A percentile compares a stretch with the other conserved stretches of the same genome.
Conservation (phyloP, 805 yeast species). For the Ogataea neopini region DNA sequence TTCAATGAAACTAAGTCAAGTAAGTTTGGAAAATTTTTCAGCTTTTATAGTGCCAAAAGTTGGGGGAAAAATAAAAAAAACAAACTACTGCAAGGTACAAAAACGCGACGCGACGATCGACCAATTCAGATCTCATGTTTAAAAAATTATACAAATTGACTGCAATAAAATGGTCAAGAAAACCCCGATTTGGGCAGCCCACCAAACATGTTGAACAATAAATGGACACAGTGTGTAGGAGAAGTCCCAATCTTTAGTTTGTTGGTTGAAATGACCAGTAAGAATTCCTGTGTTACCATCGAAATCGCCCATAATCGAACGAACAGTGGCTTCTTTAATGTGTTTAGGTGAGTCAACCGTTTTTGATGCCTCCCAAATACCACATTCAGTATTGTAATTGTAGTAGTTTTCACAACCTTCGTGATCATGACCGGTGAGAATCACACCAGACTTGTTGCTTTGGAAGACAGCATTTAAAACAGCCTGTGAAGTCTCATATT, state of each 20-base stretch:
- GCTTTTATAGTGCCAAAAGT: constrained; percentile 2
- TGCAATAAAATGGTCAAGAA: constrained; percentile 42
- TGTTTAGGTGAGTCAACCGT: constrained; percentile 35
- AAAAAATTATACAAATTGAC: constrained; percentile 29
- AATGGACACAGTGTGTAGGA: constrained; percentile 76
- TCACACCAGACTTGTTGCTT: constrained; percentile 67
- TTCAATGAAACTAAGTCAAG: not conserved
- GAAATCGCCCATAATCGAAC: constrained; percentile 96
- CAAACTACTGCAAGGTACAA: not conserved
- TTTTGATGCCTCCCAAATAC: constrained; percentile 63
- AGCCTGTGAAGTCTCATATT: constrained; percentile 61
- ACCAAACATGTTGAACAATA: constrained; percentile 90
- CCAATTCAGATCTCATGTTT: not conserved
- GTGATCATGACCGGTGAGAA: constrained; percentile 95
- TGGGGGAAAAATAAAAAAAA: not conserved
- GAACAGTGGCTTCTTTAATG: constrained; percentile 77
- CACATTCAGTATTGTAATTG: constrained; percentile 41
- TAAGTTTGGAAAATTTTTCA: constrained; percentile 2
- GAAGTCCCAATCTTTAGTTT: constrained; percentile 57
- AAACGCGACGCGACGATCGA: not conserved
- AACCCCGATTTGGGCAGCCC: constrained; percentile 71
- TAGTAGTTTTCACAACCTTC: constrained; percentile 84
- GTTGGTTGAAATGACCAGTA: constrained; percentile 63
- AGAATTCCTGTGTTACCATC: constrained; percentile 87
- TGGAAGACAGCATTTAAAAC: constrained; percentile 74